Evolutionary conservation across 1,139 yeast species (phyloP).

Genomic region (Scheffersomyces segobiensis): DNA sequence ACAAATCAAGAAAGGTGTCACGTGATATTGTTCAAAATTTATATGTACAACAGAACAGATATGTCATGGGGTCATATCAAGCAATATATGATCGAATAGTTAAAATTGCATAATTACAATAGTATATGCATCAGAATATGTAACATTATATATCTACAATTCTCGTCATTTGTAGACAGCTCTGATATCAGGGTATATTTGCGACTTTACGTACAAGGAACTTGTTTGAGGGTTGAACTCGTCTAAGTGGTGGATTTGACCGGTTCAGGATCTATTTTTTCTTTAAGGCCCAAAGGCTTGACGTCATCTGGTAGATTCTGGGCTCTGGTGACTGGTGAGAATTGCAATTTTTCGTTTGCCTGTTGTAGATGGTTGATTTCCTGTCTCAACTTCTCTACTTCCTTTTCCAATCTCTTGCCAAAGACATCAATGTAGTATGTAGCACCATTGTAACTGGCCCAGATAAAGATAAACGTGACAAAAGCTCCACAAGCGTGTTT

Average conservation of each 20-base stretch:
- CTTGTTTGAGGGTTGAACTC: not conserved
- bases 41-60: not conserved
- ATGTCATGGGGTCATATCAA: too few species aligned
- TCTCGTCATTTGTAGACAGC: not conserved
- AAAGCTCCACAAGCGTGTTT: constrained; percentile 69
- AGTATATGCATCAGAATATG: not conserved
- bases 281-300: not conserved
- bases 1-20: not conserved
- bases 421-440: constrained; percentile 90
- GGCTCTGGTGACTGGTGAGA: not conserved
- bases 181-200: not conserved
- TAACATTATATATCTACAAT: too few species aligned
- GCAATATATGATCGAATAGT: too few species aligned
- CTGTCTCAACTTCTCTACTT: constrained; percentile 65
- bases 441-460: constrained; percentile 91
- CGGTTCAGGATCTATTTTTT: not conserved
- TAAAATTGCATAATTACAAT: too few species aligned
- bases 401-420: constrained; percentile 84
- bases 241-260: not conserved
- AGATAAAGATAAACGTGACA: constrained; percentile 66
- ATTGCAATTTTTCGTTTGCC: constrained; percentile 9
- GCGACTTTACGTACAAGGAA: not conserved
- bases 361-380: constrained; percentile 63
- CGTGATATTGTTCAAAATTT: not conserved
- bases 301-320: not conserved